These are phyloP conservation scores for Cornus florida DNA, from an alignment of 148 eudicot species.

Conservation along the genomic window DNA sequence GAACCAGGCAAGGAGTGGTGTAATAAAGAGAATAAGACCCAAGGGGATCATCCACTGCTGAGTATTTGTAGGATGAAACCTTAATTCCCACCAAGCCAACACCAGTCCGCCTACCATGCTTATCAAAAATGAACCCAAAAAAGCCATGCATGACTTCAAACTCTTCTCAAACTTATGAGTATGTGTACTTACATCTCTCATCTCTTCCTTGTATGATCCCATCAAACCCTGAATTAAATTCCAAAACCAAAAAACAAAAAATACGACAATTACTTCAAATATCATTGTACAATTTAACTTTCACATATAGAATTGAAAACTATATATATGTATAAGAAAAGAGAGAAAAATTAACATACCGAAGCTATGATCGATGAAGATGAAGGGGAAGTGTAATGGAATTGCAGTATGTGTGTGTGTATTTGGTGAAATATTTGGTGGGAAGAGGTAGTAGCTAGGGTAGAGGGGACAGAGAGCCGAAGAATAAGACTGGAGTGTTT, in stretches of 20 bases:
- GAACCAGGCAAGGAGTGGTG: constrained; percentile 46
- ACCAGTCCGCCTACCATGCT: constrained; percentile 54
- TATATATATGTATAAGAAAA: not conserved
- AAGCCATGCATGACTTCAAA: constrained; percentile 20
- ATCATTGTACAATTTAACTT: too few relatives aligned
- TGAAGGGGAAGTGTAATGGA: not conserved
- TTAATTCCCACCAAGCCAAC: constrained; percentile 47
- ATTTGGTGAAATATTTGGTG: not conserved
- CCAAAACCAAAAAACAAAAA: not conserved
- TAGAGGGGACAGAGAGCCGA: not conserved
- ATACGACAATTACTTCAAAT: not conserved
- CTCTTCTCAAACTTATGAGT: too few relatives aligned
- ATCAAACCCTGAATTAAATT: not conserved
- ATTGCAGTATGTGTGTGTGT: not conserved
- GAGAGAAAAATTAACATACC: not conserved
- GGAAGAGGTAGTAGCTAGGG: not conserved
- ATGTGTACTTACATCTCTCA: not conserved
- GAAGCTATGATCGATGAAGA: not conserved
- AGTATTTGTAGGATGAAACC: constrained; percentile 44
- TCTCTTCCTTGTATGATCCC: not conserved
- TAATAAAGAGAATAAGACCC: constrained; percentile 45
- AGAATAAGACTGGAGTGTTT: not conserved
- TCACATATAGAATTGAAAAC: not conserved
- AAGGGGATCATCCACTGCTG: constrained; percentile 77
- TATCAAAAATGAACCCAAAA: constrained; percentile 28